Evolutionary conservation across 83 land plant genomes (phyloP).

Genomic region (Thuja plicata): DNA sequence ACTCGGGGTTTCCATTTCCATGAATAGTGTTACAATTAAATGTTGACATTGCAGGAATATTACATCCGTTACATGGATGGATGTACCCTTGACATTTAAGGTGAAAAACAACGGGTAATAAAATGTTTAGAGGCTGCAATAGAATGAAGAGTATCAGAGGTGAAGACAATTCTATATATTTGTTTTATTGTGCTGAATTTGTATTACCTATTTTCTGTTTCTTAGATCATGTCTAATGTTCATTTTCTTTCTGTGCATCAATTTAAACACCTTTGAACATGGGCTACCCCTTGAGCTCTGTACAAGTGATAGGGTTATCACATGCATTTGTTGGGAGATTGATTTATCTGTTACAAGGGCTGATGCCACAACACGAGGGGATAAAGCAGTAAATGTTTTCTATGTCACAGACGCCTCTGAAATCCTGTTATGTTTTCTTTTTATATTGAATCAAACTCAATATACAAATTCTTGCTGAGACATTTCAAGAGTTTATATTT

Average conservation of each 20-base stretch:
- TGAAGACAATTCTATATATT: slow-evolving; percentile 5
- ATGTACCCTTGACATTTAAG: slow-evolving; percentile 34
- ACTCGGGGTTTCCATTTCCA: too few relatives aligned
- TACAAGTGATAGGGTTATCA: slow-evolving; percentile 50
- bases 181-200: not conserved
- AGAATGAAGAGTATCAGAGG: slow-evolving; percentile 53
- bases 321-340: slow-evolving; percentile 59
- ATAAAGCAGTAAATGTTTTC: slow-evolving; percentile 59
- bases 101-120: slow-evolving; percentile 29
- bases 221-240: not conserved
- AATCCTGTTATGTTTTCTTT: slow-evolving; percentile 31
- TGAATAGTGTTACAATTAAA: too few relatives aligned
- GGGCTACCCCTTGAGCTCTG: slow-evolving; percentile 63
- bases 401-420: slow-evolving; percentile 70
- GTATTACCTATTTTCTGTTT: not conserved
- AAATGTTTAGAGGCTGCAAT: slow-evolving; percentile 48
- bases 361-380: slow-evolving; percentile 47
- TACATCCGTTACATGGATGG: slow-evolving; percentile 48
- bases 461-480: too few relatives aligned
- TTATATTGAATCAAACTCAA: too few relatives aligned
- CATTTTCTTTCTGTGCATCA: not conserved
- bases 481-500: too few relatives aligned
- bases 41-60: slow-evolving; percentile 40
- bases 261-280: slow-evolving; percentile 19
- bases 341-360: slow-evolving; percentile 62